These are phyloP conservation scores for Aegilops speltoides DNA, from an alignment of 176 grass and related monocot species.

Conservation along the genomic window DNA sequence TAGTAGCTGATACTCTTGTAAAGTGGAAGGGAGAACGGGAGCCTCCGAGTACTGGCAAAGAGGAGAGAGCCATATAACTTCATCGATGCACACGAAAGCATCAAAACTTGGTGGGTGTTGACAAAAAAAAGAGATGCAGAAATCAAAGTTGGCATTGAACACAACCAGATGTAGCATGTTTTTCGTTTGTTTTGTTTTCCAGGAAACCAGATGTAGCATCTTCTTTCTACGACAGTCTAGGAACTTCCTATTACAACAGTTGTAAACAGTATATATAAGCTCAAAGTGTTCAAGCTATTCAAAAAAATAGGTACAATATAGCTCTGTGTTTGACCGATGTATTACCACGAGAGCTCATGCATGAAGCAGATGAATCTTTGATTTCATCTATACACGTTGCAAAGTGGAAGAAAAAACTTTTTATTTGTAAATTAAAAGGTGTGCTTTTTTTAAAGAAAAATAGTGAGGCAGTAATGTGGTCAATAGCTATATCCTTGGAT, in stretches of 20 bases:
- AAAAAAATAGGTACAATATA: background rate
- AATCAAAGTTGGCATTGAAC: background rate
- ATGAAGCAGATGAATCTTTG: background rate
- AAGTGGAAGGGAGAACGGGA: background rate
- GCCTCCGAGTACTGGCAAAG: background rate
- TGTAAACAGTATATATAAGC: background rate
- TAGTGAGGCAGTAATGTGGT: background rate
- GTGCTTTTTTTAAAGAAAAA: background rate
- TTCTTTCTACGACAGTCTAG: background rate
- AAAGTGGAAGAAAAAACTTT: background rate
- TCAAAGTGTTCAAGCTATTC: background rate
- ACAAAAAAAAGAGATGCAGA: background rate
- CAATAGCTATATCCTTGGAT: background rate
- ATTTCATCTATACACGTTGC: background rate
- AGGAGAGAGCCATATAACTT: background rate
- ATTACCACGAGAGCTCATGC: background rate
- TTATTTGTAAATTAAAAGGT: background rate
- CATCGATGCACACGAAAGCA: background rate
- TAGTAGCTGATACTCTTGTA: background rate
- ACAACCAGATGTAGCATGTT: background rate
- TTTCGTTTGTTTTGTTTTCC: no score
- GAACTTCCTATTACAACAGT: background rate
- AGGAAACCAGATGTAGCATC: background rate
- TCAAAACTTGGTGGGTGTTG: background rate
- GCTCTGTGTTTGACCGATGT: background rate